Base-by-base conservation (phyloP, 2,329 filamentous ascomycete genomes). In the Xylariaceae sp. region DNA sequence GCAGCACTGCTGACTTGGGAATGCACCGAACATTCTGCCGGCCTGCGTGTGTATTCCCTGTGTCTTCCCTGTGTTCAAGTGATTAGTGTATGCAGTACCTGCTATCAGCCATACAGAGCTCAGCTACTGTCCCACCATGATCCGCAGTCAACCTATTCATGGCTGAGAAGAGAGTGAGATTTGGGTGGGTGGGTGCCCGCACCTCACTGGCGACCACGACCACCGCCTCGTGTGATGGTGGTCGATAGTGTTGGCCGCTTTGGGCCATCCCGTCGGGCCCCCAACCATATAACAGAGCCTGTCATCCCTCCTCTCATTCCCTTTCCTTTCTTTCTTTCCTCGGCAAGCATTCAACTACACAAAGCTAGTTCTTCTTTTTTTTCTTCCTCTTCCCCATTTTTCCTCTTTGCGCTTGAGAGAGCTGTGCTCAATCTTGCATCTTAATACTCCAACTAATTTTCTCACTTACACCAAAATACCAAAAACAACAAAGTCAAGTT, bases 311-410 rank as follows among this genome's bases (percentile, higher is more conserved):
- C 60, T 57, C 58, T 60, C 58, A 17, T 51, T 59, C 59, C 62
- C 62, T 68, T 68, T 67, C 57, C 59, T 70, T 69, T 65, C 69
- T 71, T 71, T 66, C 68, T 70, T 60, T 82, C 81, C 74, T 75
- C 76, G 84, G 82, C 83, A 86, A 86, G 82, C 73, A 71, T 63
- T 73, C 67, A 75, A 75, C 70, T 61, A 59, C 64, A 67, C 63
- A 74, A 73, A 75, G 72, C 72, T 70, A 67, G 70, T 73, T 68
- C 67, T 72, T 73, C 69, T 71, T n/a, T n/a, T n/a, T n/a, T 77
- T 75, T 72, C 63, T 57, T 62, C 64, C 62, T 67, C 61, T 55
- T 55, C 59, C 61, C 60, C 64, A 80, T 74, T 68, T 73, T 79
- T 75, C 72, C 64, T 61, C 62, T 60, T 66, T 64, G 64, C 63